Conservation (phyloP, 2,329 filamentous ascomycete species). For the Samsoniella hepiali region DNA sequence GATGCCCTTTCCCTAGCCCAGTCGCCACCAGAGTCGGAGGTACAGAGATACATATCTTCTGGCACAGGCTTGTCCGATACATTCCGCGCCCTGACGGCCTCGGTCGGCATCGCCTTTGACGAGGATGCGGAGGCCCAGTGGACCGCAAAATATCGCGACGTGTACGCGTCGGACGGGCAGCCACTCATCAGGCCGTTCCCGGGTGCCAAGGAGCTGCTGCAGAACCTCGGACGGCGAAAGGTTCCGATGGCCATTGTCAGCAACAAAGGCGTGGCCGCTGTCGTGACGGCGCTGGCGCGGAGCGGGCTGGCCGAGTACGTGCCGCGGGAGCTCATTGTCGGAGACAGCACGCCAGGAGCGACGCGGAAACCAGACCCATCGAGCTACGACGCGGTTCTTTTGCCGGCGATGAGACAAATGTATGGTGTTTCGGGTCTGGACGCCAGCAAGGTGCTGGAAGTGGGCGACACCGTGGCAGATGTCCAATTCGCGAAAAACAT, state of each 20-base stretch:
- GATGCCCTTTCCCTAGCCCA: slow-evolving; percentile 15
- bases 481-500: slow-evolving; percentile 22
- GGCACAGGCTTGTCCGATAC: slow-evolving; percentile 20
- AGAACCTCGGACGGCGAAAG: not conserved
- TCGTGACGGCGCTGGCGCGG: slow-evolving; percentile 12
- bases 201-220: slow-evolving; percentile 18
- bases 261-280: slow-evolving; percentile 21
- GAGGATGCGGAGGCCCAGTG: slow-evolving; percentile 10
- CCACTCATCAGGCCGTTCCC: slow-evolving; percentile 17
- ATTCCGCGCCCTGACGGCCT: slow-evolving; percentile 18
- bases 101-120: not conserved
- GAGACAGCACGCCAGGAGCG: slow-evolving; percentile 21
- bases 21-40: slow-evolving; percentile 11
- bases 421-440: not conserved
- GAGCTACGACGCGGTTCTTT: slow-evolving; percentile 19
- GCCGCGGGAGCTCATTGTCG: slow-evolving; percentile 19
- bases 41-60: slow-evolving; percentile 19
- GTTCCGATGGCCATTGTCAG: slow-evolving; percentile 21
- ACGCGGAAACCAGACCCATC: slow-evolving; percentile 20
- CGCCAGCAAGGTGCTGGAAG: slow-evolving; percentile 17
- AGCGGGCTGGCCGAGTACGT: slow-evolving; percentile 14
- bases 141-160: slow-evolving; percentile 16
- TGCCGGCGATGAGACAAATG: slow-evolving; percentile 12
- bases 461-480: slow-evolving; percentile 22
- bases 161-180: slow-evolving; percentile 19